phyloP scores from a whole-genome alignment of 306 rosid species.

The Aeschynomene evenia region DNA sequence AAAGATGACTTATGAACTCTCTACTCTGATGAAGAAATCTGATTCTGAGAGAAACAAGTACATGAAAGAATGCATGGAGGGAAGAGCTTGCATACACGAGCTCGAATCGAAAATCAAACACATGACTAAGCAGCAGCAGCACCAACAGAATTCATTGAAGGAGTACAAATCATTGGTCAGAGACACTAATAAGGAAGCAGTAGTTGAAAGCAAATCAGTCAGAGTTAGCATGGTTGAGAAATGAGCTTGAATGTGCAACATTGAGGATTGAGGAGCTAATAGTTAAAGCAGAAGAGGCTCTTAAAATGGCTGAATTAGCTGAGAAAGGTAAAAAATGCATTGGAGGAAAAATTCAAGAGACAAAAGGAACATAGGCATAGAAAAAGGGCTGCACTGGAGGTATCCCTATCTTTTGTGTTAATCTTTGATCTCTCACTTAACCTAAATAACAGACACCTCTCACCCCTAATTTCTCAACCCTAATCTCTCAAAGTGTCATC shows the following conservation, averaged over 20 bases:
- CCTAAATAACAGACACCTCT: too few relatives aligned
- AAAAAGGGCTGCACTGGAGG: slow-evolving; percentile 40
- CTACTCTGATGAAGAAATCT: slow-evolving; percentile 34
- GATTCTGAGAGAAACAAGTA: slow-evolving; percentile 43
- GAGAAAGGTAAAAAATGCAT: slow-evolving; percentile 54
- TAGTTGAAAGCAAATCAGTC: slow-evolving; percentile 18
- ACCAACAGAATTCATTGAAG: slow-evolving; percentile 8
- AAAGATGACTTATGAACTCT: slow-evolving; percentile 40
- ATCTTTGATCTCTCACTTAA: too few relatives aligned
- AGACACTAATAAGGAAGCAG: slow-evolving; percentile 12
- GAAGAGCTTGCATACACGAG: slow-evolving; percentile 19
- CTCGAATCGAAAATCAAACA: slow-evolving; percentile 43
- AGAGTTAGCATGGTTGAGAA: slow-evolving; percentile 44
- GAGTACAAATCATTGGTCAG: slow-evolving; percentile 34
- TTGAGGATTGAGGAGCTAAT: slow-evolving; percentile 30
- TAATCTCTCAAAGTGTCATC: too few relatives aligned
- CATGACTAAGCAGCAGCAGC: slow-evolving; percentile 29
- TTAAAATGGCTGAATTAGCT: slow-evolving; percentile 53
- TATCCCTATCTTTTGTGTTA: too few relatives aligned
- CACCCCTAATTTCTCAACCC: too few relatives aligned
- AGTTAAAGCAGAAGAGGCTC: slow-evolving; percentile 55
- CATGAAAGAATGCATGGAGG: slow-evolving; percentile 29
- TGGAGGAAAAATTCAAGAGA: slow-evolving; percentile 50
- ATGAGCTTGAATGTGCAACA: slow-evolving; percentile 46
- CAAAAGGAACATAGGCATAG: slow-evolving; percentile 34